These are phyloP conservation scores for Rhizopus delemar DNA, from an alignment of 371 early-diverging fungal species.

Conservation along the genomic window DNA sequence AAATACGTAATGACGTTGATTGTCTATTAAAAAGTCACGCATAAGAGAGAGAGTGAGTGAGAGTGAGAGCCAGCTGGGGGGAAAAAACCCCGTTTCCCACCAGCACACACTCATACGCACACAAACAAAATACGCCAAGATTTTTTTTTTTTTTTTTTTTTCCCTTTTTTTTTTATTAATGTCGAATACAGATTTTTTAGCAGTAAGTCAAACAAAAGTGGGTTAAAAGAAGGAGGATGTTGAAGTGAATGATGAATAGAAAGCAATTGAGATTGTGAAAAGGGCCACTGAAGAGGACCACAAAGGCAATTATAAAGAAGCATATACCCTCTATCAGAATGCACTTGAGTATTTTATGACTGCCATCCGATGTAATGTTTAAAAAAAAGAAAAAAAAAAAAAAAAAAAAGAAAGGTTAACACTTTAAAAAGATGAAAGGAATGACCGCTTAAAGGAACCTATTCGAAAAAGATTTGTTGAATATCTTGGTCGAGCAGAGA, in stretches of 20 bases:
- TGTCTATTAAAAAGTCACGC: background rate
- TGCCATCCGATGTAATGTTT: conserved; percentile 86
- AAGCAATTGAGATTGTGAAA: conserved; percentile 86
- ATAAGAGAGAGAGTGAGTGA: background rate
- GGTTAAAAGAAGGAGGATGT: background rate
- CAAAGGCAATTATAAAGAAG: conserved; percentile 89
- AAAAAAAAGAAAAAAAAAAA: background rate
- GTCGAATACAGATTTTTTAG: conserved; percentile 43
- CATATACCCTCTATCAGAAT: conserved; percentile 84
- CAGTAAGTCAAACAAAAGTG: conserved; percentile 22
- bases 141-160: conserved; percentile 4
- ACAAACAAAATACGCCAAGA: background rate
- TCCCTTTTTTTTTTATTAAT: conserved; percentile 12
- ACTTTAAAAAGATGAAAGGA: conserved; percentile 83
- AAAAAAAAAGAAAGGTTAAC: background rate
- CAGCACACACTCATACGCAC: background rate
- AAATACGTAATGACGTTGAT: too few relatives aligned
- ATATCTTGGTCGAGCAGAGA: conserved; percentile 93
- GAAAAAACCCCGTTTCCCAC: background rate
- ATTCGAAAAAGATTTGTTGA: conserved; percentile 89
- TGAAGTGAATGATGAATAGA: conserved; percentile 43
- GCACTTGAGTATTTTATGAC: conserved; percentile 92
- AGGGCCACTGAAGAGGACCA: conserved; percentile 93
- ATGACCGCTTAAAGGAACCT: conserved; percentile 83
- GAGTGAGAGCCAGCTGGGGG: background rate